Base-by-base conservation (phyloP, 441 rosid species). In the Breynia disticha region DNA sequence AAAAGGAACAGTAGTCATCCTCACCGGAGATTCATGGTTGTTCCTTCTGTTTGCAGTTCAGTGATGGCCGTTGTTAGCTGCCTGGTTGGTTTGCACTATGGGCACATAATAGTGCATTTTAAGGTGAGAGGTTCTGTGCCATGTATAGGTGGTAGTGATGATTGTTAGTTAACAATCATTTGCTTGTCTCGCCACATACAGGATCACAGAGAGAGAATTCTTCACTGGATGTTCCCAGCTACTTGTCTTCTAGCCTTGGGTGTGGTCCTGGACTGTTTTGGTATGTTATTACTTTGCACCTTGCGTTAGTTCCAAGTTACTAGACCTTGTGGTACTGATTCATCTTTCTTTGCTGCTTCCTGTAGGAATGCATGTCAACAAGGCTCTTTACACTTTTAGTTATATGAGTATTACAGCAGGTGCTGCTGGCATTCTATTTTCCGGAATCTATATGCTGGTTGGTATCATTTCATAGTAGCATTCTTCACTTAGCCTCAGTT, bases 311-410 rank as follows among this genome's bases (percentile, higher is more conserved):
- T 21, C 17, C 45, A 17, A 37, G 48, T 8, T 8, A 14, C 19
- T 11, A 16, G 28, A n/a, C 5, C 38, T 22, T 32, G 4, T 59
- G 18, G n/a, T 48, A 4, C 14, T 37, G 19, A 32, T 24, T n/a
- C 35, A 16, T 18, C 15, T 52, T 38, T 48, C 22, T 39, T 15
- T 48, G n/a, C 41, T 44, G 21, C 20, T 56, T 67, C 58, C 45
- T 22, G 81, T 2, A 28, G 95, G 95, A 45, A 79, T 90, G 88
- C 87, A 72, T 59, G 51, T 86, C 64, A 90, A 86, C 67, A 90
- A 90, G 73, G 84, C 84, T 66, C 84, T 90, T 24, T 86, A 90
- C 71, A 56, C 89, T 47, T 63, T 81, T 52, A 90, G 97, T 76
- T 90, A 80, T 75, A 74, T 73, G 74, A 76, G 82, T 57, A 77